Conservation (phyloP, 208 protist genomes). For the Trypanosomatidae sp. region DNA sequence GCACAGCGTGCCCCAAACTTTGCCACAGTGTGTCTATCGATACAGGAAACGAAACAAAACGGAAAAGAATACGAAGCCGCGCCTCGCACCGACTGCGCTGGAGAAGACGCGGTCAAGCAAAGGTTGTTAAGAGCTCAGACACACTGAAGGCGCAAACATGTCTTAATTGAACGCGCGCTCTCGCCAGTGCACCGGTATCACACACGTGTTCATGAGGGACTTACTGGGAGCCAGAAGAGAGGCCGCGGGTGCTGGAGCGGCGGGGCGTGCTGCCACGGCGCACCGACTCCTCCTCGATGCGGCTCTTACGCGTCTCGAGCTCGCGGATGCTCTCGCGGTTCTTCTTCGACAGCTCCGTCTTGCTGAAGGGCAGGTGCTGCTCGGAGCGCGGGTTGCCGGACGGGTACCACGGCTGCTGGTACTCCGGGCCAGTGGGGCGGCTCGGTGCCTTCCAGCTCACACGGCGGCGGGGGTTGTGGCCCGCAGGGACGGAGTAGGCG, state of each 20-base stretch:
- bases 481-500: slow-evolving; percentile 4
- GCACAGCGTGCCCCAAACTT: too few species aligned
- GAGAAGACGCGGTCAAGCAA: too few species aligned
- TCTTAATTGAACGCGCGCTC: too few species aligned
- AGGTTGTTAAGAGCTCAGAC: too few species aligned
- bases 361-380: slow-evolving; percentile 69
- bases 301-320: slow-evolving; percentile 52
- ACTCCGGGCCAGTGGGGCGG: slow-evolving; percentile 13
- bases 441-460: slow-evolving; percentile 5
- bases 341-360: slow-evolving; percentile 57
- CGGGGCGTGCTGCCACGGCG: slow-evolving; percentile 38
- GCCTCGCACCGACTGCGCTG: too few species aligned
- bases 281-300: slow-evolving; percentile 51
- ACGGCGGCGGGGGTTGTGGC: slow-evolving; percentile 4
- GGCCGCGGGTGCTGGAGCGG: slow-evolving; percentile 21
- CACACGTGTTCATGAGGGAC: neutral
- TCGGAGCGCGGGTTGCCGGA: slow-evolving; percentile 41
- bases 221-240: slow-evolving; percentile 20
- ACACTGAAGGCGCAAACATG: neutral
- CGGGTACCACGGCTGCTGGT: slow-evolving; percentile 73
- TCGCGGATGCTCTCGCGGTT: slow-evolving; percentile 65
- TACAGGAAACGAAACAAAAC: too few species aligned
- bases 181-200: too few species aligned
- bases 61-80: too few species aligned
- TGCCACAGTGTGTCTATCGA: too few species aligned